phyloP scores from a whole-genome alignment of 441 rosid genomes.

The Adansonia grandidieri region DNA sequence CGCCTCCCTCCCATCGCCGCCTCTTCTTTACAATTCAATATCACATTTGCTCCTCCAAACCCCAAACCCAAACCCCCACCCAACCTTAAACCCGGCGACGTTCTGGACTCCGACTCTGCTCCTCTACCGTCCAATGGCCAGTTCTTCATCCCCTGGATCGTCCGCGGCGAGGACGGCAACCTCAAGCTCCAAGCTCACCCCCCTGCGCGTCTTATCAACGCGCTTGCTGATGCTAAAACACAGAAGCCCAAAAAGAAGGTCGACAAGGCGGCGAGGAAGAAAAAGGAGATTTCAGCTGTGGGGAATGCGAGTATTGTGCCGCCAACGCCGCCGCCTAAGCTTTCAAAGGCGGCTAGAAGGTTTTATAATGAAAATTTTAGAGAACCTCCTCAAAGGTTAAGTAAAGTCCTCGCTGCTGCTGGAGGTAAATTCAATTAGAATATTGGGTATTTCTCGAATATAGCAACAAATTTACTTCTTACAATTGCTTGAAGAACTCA shows the following conservation, averaged over 20 bases:
- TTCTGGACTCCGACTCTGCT: constrained; percentile 16
- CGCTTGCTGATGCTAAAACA: constrained; percentile 68
- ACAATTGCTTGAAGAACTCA: background rate
- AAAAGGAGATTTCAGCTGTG: constrained; percentile 32
- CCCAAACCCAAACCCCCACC: constrained; percentile 42
- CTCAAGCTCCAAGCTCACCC: constrained; percentile 76
- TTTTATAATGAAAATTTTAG: constrained; percentile 78
- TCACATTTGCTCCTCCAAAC: constrained; percentile 77
- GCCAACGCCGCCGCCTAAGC: constrained; percentile 42
- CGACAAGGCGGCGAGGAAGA: constrained; percentile 47
- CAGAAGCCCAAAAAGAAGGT: constrained; percentile 48
- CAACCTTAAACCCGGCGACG: constrained; percentile 14
- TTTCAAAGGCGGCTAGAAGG: constrained; percentile 84
- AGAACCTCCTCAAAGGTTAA: constrained; percentile 71
- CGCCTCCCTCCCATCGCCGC: constrained; percentile 46
- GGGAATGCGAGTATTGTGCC: constrained; percentile 21
- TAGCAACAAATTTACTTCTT: background rate
- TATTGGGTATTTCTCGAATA: background rate
- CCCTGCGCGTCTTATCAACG: constrained; percentile 59
- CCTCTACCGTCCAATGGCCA: constrained; percentile 31
- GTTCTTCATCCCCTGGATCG: constrained; percentile 82
- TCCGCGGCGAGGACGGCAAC: constrained; percentile 84
- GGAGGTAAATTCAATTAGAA: constrained; percentile 59
- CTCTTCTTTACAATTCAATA: constrained; percentile 63
- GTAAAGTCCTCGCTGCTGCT: constrained; percentile 91